Evolutionary conservation across 768 basidiomycete genomes (phyloP).

Genomic region (Panaeolus cyanescens): DNA sequence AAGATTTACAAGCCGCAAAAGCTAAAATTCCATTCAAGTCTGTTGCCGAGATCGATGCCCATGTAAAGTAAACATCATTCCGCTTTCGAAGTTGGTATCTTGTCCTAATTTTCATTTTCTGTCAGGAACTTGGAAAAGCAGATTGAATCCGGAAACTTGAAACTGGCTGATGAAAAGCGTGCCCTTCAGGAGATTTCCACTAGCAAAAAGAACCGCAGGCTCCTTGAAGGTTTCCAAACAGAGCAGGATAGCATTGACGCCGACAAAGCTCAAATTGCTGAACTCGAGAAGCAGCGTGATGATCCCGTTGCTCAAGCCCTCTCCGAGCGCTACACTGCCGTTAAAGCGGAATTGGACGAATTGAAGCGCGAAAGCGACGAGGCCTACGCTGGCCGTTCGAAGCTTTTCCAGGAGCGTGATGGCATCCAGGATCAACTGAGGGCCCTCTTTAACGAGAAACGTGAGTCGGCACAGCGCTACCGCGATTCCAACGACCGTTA

Average conservation of each 20-base stretch:
- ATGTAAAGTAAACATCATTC: constrained; percentile 65
- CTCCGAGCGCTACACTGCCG: constrained; percentile 77
- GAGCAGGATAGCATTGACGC: constrained; percentile 82
- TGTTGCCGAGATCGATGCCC: constrained; percentile 83
- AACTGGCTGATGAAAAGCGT: constrained; percentile 93
- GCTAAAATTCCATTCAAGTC: constrained; percentile 80
- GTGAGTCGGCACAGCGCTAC: constrained; percentile 68
- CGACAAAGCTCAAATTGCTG: constrained; percentile 74
- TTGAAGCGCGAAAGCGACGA: constrained; percentile 88
- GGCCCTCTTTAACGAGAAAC: constrained; percentile 72
- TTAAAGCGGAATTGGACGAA: constrained; percentile 84
- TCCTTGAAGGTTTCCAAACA: constrained; percentile 79
- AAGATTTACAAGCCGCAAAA: constrained; percentile 83
- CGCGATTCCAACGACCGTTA: constrained; percentile 84
- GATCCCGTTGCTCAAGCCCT: constrained; percentile 87
- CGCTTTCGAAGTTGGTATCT: not conserved
- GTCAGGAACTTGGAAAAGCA: constrained; percentile 87
- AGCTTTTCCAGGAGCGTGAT: constrained; percentile 88
- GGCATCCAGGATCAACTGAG: constrained; percentile 69
- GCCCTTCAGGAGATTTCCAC: constrained; percentile 87
- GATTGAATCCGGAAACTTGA: constrained; percentile 90
- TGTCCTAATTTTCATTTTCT: constrained; percentile 15
- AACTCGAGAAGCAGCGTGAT: constrained; percentile 80
- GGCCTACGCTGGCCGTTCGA: constrained; percentile 74
- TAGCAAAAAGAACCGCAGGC: constrained; percentile 68